Evolutionary conservation across 805 yeast species (phyloP), one percentile per base, ranked within the genome.

Genomic region (Saturnispora galanensis): DNA sequence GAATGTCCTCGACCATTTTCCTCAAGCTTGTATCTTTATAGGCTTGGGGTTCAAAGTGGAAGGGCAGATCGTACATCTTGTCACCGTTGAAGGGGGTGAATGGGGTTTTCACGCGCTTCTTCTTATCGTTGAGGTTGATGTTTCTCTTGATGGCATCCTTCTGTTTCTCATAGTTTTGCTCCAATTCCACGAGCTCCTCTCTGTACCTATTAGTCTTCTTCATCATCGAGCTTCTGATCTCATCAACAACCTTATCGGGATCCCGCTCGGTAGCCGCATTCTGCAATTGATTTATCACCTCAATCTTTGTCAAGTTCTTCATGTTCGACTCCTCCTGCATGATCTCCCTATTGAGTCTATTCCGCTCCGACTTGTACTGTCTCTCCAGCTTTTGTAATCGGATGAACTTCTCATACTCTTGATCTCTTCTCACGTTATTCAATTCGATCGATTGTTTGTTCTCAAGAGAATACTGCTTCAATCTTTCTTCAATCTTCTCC

Each of bases 61-160:
- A 88, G 28, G 73, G 69, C 44, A 70, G 69, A 18, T 68, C 63
- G 7, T 66, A 49, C 47, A 82, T 80, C 49, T 93, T 71, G 64
- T 90, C 97, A 38, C 97, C 97, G 57, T 81, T 79, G 65, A 90
- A 90, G 8, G 97, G 97, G 10, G 97, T 88, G 61, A 89, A 90
- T 13, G 97, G 97, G 5, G 56, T 41, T 17, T 50, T 48, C 10
- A 49, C 45, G 42, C 59, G 63, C 45, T 53, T 52, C 10, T 45
- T 56, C 35, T 45, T 47, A 28, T 50, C 52, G 39, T 59, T 55
- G 42, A 58, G 55, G 35, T 52, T 55, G 7, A 54, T 48, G 32
- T 57, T 55, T 13, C 49, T 52, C 12, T 55, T 37, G 10, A 63
- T 52, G 6, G 55, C 52, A 31, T 58, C 59, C 36, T 58, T 57